Base-by-base conservation (phyloP, 352 stramenopile species). In the Pythium dissimile region DNA sequence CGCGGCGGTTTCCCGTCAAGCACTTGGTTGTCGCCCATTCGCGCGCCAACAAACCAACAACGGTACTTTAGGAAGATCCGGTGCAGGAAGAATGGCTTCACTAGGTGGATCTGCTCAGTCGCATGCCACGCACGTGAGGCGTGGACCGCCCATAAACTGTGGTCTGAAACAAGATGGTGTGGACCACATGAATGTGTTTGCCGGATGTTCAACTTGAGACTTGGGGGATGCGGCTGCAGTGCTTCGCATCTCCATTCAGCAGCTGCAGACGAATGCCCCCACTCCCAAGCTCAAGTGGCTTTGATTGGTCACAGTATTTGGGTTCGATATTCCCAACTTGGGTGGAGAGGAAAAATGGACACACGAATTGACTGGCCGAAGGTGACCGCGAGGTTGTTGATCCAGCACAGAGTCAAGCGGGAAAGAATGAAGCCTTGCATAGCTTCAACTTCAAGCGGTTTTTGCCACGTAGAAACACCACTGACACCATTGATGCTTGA, bases 261-360 rank as follows among this genome's bases (percentile, higher is more conserved):
- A 55, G 54, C 54, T 62, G 54, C 30, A 62, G 54, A 62, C 54
- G 54, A 62, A 62, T 45, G 44, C 23, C n/a, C 23, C 1, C 54
- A 15, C 27, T 26, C 31, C 8, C 8, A 35, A 8, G 31, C 31
- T 0, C 13, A 12, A 43, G 32, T 34, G 32, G 1, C 30, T 47
- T 1, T 41, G 53, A 60, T 60, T 60, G 53, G 53, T n/a, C 34
- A n/a, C 5, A 0, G 35, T 26, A 20, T 30, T 5, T 8, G 10
- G 32, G 34, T 47, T 47, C 20, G 37, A 8, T 20, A 26, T 26
- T 56, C 23, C 41, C 21, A 10, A 59, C 13, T 30, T 30, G 21
- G 27, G 20, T 20, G 46, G 46, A 44, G 26, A 30, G 11, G 30
- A n/a, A 21, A 47, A 26, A 13, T 8, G 31, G 31, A 37, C 18